Evolutionary conservation across 2,329 filamentous ascomycete species (phyloP).

Genomic region (Fusarium vanettenii): DNA sequence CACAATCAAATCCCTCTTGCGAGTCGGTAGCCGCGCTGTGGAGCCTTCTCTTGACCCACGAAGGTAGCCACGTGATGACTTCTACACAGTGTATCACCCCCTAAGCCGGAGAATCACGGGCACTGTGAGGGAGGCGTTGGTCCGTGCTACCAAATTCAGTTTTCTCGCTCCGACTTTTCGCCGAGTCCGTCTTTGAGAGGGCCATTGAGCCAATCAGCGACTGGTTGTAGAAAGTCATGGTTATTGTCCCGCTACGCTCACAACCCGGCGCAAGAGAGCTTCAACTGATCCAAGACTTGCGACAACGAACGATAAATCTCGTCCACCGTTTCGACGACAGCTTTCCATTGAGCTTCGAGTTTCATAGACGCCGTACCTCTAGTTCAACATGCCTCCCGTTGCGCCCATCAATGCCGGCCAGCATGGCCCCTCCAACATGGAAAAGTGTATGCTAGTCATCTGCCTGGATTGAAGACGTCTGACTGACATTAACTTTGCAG

Average conservation of each 20-base stretch:
- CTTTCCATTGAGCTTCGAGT: neutral
- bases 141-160: slow-evolving; percentile 29
- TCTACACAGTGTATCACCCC: slow-evolving; percentile 39
- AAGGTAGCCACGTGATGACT: slow-evolving; percentile 51
- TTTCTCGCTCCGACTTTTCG: slow-evolving; percentile 41
- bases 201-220: slow-evolving; percentile 43
- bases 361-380: neutral
- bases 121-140: slow-evolving; percentile 43
- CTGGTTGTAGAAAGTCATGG: slow-evolving; percentile 14
- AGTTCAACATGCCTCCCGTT: slow-evolving; percentile 55
- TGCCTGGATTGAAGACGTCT: slow-evolving; percentile 12
- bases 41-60: slow-evolving; percentile 45
- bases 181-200: slow-evolving; percentile 31
- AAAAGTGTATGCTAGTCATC: slow-evolving; percentile 60
- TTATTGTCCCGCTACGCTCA: neutral
- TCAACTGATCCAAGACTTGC: slow-evolving; percentile 24
- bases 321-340: slow-evolving; percentile 1
- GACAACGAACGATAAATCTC: slow-evolving; percentile 2
- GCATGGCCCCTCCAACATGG: slow-evolving; percentile 63
- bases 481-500: slow-evolving; percentile 40
- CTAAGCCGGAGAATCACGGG: slow-evolving; percentile 9
- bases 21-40: slow-evolving; percentile 36
- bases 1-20: slow-evolving; percentile 41
- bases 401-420: slow-evolving; percentile 54
- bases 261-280: slow-evolving; percentile 33